These are phyloP conservation scores for Phytophthora parvispora DNA, from an alignment of 352 stramenopile species.

Conservation along the genomic window DNA sequence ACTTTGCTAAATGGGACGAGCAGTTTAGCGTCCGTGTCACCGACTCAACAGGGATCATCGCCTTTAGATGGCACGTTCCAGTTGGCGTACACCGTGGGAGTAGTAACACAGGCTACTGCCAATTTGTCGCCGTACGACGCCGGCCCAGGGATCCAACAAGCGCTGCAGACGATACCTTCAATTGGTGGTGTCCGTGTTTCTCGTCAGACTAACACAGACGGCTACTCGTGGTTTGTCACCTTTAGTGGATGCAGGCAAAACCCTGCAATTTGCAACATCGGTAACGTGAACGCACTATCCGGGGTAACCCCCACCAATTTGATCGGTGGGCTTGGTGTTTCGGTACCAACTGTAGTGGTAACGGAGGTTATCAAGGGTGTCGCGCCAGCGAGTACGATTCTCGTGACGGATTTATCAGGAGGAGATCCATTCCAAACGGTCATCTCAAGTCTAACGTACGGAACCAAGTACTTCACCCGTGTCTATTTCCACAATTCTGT, in stretches of 20 bases:
- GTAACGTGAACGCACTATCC: constrained; percentile 78
- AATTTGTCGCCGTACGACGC: constrained; percentile 71
- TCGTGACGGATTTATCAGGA: constrained; percentile 84
- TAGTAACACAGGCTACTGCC: constrained; percentile 41
- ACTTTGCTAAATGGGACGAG: constrained; percentile 56
- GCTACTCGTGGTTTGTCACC: constrained; percentile 93
- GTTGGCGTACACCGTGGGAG: constrained; percentile 51
- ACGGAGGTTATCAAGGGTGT: constrained; percentile 69
- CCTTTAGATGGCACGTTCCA: constrained; percentile 75
- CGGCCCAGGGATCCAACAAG: constrained; percentile 47
- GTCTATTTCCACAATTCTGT: constrained; percentile 92
- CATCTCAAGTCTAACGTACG: constrained; percentile 83
- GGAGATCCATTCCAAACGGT: constrained; percentile 74
- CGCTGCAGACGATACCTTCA: constrained; percentile 54
- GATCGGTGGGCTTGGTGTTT: constrained; percentile 44
- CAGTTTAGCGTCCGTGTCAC: constrained; percentile 47
- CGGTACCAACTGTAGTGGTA: constrained; percentile 54
- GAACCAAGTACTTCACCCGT: constrained; percentile 92
- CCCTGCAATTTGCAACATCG: constrained; percentile 92
- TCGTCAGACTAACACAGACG: constrained; percentile 63
- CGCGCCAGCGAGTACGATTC: constrained; percentile 43
- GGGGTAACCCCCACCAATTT: constrained; percentile 50
- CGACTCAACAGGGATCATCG: constrained; percentile 56
- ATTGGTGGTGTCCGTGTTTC: constrained; percentile 78
- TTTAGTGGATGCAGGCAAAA: constrained; percentile 87